phyloP scores from a whole-genome alignment of 306 rosid species.

The Oxytropis ochrocephala region DNA sequence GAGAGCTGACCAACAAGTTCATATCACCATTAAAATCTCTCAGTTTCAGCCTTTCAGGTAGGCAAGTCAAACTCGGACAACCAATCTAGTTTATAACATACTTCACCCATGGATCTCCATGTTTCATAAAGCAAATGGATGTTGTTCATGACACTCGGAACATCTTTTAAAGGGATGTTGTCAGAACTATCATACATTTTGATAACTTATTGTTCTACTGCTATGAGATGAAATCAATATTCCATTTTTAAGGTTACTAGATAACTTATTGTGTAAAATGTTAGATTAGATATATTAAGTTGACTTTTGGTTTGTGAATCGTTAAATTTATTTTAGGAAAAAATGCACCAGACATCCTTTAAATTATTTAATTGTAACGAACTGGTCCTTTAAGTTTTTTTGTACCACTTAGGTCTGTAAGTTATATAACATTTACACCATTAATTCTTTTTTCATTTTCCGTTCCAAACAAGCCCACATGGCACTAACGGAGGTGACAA shows the following conservation, averaged over 20 bases:
- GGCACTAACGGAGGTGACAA: too few relatives aligned
- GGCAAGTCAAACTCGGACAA: not conserved
- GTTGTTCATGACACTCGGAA: not conserved
- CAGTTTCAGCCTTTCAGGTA: not conserved
- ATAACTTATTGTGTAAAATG: not conserved
- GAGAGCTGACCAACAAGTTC: not conserved
- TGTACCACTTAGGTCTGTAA: too few relatives aligned
- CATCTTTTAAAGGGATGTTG: not conserved
- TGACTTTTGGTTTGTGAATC: not conserved
- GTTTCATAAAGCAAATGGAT: not conserved
- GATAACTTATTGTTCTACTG: not conserved
- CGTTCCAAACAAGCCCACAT: too few relatives aligned
- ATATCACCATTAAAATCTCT: not conserved
- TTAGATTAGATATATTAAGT: not conserved
- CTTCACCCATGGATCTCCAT: not conserved
- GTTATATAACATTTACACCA: too few relatives aligned
- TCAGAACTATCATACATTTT: not conserved
- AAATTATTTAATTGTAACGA: too few relatives aligned
- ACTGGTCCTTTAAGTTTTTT: too few relatives aligned
- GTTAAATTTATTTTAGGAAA: not conserved
- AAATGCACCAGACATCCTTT: too few relatives aligned
- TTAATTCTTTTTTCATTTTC: too few relatives aligned
- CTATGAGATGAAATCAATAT: not conserved
- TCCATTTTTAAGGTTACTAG: not conserved
- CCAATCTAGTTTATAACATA: not conserved